Base-by-base conservation (phyloP, 805 yeast genomes). In the Barnettozyma populi region DNA sequence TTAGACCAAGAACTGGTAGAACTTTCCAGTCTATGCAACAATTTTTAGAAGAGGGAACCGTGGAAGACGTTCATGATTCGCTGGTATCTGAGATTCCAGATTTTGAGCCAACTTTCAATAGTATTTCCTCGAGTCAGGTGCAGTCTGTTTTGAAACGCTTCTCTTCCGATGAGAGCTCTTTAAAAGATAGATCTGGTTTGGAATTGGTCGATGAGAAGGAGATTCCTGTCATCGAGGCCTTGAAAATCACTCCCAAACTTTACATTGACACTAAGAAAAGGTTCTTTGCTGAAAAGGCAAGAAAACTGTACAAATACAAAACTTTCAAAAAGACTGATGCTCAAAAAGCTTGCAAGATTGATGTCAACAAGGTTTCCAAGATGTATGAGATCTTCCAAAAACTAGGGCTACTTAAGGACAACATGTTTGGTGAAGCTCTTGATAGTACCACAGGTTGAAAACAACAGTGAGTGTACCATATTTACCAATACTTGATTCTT, bases 271-370 rank as follows among this genome's bases (percentile, higher is more conserved):
- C 89, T 16, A 86, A 86, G 68, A 80, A 90, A 66, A 77, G 98
- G 54, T 74, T 92, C 24, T 94, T 92, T 68, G 79, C 82, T 49
- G 98, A 92, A 65, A 92, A 90, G 70, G 94, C 90, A 29, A 80
- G 80, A 55, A 78, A 96, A 44, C 67, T 82, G 57, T 79, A 79
- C 57, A 70, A 73, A 44, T 84, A 83, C 25, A 72, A 82, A 61
- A 92, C 94, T 24, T 92, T 92, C 69, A 82, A 97, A 69, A 83
- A 97, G 69, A 94, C 98, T 0, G 99, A 92, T 67, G 96, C 97
- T 7, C 98, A 92, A 68, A 94, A 94, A 72, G 97, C 97, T 6
- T 92, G 98, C 66, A 80, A 95, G 54, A 90, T 94, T 55, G 98
- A 94, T 66, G 98, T 92, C 40, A 94, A 94, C 67, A 94, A 94